Conservation (phyloP, 139 green algal genomes). For the Chlorella sp. region DNA sequence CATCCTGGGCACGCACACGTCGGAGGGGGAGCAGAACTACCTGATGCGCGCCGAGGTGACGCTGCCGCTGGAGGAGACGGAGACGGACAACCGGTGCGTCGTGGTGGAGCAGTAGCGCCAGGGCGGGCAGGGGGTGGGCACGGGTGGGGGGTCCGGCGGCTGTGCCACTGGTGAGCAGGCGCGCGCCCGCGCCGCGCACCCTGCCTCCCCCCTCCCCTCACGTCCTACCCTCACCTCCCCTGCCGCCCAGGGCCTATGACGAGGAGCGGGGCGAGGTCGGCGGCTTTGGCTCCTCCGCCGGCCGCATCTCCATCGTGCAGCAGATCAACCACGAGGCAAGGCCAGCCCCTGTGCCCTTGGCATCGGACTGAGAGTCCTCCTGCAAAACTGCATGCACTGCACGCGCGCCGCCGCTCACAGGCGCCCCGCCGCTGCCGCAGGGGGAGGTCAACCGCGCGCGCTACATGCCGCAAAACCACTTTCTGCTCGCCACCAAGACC, state of each 20-base stretch:
- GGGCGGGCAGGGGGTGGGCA: neutral
- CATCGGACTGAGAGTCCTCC: no score
- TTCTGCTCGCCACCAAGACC: slow-evolving; percentile 98
- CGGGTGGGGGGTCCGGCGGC: neutral
- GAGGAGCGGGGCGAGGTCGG: slow-evolving; percentile 90
- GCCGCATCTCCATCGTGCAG: slow-evolving; percentile 82
- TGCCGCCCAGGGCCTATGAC: slow-evolving; percentile 72
- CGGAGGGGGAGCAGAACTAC: slow-evolving; percentile 98
- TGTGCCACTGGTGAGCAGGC: neutral
- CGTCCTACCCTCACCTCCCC: no score
- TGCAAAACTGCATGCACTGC: no score
- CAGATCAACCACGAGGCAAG: slow-evolving; percentile 99
- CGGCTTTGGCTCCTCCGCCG: slow-evolving; percentile 85
- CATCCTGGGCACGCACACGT: slow-evolving; percentile 98
- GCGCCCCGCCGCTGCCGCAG: no score
- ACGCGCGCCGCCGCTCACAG: no score
- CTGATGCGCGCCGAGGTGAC: slow-evolving; percentile 95
- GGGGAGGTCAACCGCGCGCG: slow-evolving; percentile 97
- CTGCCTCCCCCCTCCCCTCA: neutral
- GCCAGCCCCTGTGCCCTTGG: no score
- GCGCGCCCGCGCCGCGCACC: no score
- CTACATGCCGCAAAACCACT: slow-evolving; percentile 81
- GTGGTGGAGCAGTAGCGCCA: neutral
- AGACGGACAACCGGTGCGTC: slow-evolving; percentile 66
- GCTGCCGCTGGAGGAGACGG: slow-evolving; percentile 92